Conservation (phyloP, 2,329 filamentous ascomycete species). For the Aspergillus terreus region DNA sequence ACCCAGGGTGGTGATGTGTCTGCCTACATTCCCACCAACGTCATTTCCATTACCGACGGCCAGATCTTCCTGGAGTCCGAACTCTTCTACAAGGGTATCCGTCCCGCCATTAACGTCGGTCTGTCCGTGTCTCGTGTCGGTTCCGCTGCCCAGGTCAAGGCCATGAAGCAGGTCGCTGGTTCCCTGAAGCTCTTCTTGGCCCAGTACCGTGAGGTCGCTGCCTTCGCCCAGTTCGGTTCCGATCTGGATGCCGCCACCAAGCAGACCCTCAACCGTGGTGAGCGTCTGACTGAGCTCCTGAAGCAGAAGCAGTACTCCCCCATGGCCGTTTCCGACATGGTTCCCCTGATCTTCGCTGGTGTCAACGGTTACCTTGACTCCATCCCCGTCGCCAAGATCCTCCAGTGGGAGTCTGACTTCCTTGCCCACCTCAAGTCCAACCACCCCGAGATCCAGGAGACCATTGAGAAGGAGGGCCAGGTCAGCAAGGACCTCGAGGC, state of each 20-base stretch:
- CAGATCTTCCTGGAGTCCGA: conserved; percentile 99
- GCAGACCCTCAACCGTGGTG: conserved; percentile 97
- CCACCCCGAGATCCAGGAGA: conserved; percentile 76
- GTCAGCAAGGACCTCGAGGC: conserved; percentile 84
- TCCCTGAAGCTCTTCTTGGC: conserved; percentile 99
- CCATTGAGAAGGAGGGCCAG: conserved; percentile 92
- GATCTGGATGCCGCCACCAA: conserved; percentile 98
- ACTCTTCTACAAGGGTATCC: conserved; percentile 99
- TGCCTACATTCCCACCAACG: conserved; percentile 99
- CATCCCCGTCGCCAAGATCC: conserved; percentile 86
- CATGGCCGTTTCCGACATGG: conserved; percentile 99
- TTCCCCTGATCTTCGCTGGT: conserved; percentile 98
- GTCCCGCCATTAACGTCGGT: conserved; percentile 99
- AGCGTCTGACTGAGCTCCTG: conserved; percentile 96
- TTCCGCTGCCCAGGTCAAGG: conserved; percentile 98
- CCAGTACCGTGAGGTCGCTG: conserved; percentile 99
- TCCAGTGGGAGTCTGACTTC: conserved; percentile 93
- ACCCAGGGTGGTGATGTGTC: conserved; percentile 99
- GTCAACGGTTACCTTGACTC: conserved; percentile 92
- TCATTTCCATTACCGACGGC: conserved; percentile 99
- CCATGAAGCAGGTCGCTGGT: conserved; percentile 99
- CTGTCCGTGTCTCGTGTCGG: conserved; percentile 99
- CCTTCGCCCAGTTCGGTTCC: conserved; percentile 99
- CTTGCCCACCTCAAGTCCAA: conserved; percentile 86
- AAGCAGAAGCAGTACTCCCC: conserved; percentile 99